Evolutionary conservation across 768 basidiomycete species (phyloP).

Genomic region (Sutorius australiensis): DNA sequence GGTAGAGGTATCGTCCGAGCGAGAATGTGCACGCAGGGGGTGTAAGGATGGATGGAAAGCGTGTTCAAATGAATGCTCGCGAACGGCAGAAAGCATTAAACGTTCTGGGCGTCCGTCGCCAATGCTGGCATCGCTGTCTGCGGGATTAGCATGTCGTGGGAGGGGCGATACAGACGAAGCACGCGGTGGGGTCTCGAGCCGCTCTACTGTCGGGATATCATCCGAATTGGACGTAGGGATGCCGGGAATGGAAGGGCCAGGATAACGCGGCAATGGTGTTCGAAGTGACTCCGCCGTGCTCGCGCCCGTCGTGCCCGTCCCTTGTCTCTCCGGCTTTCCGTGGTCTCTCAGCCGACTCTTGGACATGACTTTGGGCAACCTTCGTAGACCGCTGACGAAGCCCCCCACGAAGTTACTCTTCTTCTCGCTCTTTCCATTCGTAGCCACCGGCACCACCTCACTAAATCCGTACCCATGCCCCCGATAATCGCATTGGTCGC

Average conservation of each 20-base stretch:
- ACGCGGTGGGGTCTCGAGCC: conserved; percentile 24
- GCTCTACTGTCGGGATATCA: conserved; percentile 28
- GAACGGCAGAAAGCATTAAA: conserved; percentile 23
- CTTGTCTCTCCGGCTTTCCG: conserved; percentile 23
- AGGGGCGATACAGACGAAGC: conserved; percentile 25
- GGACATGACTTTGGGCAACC: conserved; percentile 34
- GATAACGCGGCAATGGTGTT: conserved; percentile 18
- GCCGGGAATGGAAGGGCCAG: conserved; percentile 17
- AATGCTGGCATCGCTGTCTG: conserved; percentile 20
- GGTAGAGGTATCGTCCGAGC: conserved; percentile 17
- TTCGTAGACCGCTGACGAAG: conserved; percentile 29
- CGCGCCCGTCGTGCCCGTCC: background rate
- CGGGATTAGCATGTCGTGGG: conserved; percentile 10
- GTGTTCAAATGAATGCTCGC: conserved; percentile 22
- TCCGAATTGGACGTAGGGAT: conserved; percentile 24
- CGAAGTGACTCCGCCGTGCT: conserved; percentile 13
- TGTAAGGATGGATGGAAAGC: conserved; percentile 9
- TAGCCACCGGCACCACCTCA: conserved; percentile 19
- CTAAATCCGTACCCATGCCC: conserved; percentile 23
- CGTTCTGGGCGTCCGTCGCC: conserved; percentile 25
- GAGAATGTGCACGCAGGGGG: conserved; percentile 16
- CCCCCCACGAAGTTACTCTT: conserved; percentile 28
- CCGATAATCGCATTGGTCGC: conserved; percentile 16
- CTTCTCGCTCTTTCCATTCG: conserved; percentile 30
- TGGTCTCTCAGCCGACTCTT: conserved; percentile 27